Evolutionary conservation across 2,329 filamentous ascomycete genomes (phyloP), one percentile per base, ranked within the genome.

Genomic region (Paraphaeosphaeria minitans): DNA sequence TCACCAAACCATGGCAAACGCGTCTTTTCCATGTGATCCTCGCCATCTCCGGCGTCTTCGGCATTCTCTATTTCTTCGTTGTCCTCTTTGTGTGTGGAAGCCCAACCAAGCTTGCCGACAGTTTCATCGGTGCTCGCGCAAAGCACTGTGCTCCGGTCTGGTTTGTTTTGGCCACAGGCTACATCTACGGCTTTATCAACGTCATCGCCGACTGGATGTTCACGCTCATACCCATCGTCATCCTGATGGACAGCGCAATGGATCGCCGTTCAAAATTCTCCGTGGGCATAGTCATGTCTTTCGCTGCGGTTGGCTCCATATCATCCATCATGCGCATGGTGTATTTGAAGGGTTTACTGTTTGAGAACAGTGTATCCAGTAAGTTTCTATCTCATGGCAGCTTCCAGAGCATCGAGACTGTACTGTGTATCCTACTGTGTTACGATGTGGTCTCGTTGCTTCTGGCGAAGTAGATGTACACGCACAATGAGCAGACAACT

Each of bases 181-280:
- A 74, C n/a, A 19, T 73, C 0, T 76, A 76, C 37, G 71, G 72
- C 19, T 56, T 64, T 7, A 62, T 74, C 39, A 75, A 74, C 46
- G 62, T 75, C 29, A 49, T 75, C 21, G 69, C 73, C 13, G 72
- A 76, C 22, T 75, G 71, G 72, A 74, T 68, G 1, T 76, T 76
- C 31, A 73, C 75, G 10, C 58, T 75, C 3, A 66, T 75, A 13
- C 73, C 73, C 0, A 74, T 76, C 9, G 62, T 49, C n/a, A 65
- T 76, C 16, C 58, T 76, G 3, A n/a, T 73, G 4, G 69, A 79
- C 16, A 75, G 81, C 27, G 77, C 81, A 35, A 77, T 82, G 63
- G 78, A 80, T 57, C 66, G 68, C 21, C 71, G 73, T n/a, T 75
- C 78, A 24, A 82, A 82, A 62, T 63, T 80, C n/a, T 80, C 79